These are phyloP conservation scores for Metschnikowia lochheadii DNA, from an alignment of 805 yeast species.

Conservation along the genomic window DNA sequence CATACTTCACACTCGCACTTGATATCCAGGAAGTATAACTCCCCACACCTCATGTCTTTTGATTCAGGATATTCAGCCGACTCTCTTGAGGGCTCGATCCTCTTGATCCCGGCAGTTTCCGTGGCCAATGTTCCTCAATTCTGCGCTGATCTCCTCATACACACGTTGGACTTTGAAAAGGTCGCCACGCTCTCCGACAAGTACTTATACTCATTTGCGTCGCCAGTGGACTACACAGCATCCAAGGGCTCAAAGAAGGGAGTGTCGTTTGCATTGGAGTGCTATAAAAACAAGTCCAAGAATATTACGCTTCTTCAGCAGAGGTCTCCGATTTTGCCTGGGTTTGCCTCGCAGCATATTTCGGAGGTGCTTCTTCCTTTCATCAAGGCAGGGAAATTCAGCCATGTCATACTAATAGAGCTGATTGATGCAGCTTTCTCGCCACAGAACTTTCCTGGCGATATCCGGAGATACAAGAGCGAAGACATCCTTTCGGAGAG, in stretches of 20 bases:
- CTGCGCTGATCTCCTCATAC: conserved; percentile 66
- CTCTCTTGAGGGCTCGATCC: conserved; percentile 28
- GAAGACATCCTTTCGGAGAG: conserved; percentile 28
- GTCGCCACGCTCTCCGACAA: conserved; percentile 56
- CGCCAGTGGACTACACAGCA: conserved; percentile 58
- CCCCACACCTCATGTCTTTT: conserved; percentile 6
- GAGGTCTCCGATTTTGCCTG: conserved; percentile 79
- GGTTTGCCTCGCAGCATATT: conserved; percentile 48
- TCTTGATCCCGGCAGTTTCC: conserved; percentile 78
- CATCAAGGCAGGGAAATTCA: conserved; percentile 37
- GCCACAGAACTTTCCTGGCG: conserved; percentile 21
- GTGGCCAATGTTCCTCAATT: conserved; percentile 90
- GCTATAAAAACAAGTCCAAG: conserved; percentile 42
- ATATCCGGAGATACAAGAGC: conserved; percentile 24
- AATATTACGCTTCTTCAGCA: conserved; percentile 67
- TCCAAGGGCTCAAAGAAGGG: conserved; percentile 25
- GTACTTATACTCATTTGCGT: conserved; percentile 74
- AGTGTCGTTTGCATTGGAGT: conserved; percentile 61
- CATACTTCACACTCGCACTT: background rate
- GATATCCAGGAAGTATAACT: background rate
- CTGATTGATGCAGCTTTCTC: conserved; percentile 65
- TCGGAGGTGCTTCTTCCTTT: conserved; percentile 49
- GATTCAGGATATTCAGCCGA: conserved; percentile 4
- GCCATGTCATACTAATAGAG: conserved; percentile 54
- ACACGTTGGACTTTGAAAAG: conserved; percentile 50